These are phyloP conservation scores for Aspergillus latus DNA, from an alignment of 2,329 filamentous ascomycete genomes.

Conservation along the genomic window DNA sequence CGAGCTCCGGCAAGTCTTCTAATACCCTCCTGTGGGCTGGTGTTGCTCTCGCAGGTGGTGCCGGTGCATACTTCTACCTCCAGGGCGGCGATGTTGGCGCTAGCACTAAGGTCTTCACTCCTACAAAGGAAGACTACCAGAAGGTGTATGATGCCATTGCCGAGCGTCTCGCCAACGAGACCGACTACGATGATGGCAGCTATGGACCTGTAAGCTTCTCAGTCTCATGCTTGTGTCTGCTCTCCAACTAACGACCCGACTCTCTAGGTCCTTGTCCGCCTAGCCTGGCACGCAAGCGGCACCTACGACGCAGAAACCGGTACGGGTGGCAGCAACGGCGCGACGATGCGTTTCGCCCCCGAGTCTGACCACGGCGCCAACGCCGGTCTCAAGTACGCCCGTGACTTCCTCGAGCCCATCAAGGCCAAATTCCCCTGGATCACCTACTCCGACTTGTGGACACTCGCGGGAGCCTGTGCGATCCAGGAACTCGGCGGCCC, in stretches of 20 bases:
- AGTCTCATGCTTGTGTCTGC: neutral
- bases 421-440: constrained; percentile 95
- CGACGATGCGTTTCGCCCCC: constrained; percentile 92
- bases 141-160: constrained; percentile 91
- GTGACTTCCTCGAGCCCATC: constrained; percentile 89
- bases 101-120: constrained; percentile 59
- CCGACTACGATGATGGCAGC: constrained; percentile 94
- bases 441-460: constrained; percentile 95
- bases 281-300: constrained; percentile 92
- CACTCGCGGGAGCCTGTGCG: constrained; percentile 77
- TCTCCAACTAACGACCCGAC: constrained; percentile 4
- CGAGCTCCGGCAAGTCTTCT: constrained; percentile 52
- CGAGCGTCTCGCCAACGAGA: constrained; percentile 75
- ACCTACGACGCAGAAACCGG: constrained; percentile 86
- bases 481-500: constrained; percentile 96
- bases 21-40: constrained; percentile 60
- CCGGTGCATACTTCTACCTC: constrained; percentile 65
- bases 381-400: constrained; percentile 79
- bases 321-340: constrained; percentile 92
- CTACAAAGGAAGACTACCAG: constrained; percentile 86
- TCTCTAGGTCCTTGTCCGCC: constrained; percentile 67
- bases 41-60: constrained; percentile 60
- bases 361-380: constrained; percentile 92
- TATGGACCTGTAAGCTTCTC: constrained; percentile 71
- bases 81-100: constrained; percentile 44